These are phyloP conservation scores for Ogataea haglerorum DNA, from an alignment of 805 yeast species.

Conservation along the genomic window DNA sequence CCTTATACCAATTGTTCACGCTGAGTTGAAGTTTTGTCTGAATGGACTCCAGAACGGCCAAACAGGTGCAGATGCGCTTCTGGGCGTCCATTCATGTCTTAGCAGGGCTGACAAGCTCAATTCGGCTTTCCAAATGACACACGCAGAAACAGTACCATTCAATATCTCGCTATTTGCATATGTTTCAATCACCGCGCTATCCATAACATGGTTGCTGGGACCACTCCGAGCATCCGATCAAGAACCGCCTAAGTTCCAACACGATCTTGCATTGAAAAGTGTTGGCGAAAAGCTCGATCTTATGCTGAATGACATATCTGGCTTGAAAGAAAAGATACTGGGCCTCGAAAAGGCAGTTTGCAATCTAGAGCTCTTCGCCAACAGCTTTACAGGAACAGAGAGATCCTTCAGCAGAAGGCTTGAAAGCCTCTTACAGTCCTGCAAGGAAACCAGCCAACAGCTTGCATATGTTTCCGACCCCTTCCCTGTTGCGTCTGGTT, in stretches of 20 bases:
- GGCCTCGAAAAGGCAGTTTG: constrained; percentile 17
- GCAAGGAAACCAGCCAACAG: constrained; percentile 1
- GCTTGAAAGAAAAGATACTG: constrained; percentile 17
- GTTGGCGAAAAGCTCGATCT: background rate
- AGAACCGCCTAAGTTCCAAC: background rate
- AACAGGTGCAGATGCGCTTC: constrained; percentile 9
- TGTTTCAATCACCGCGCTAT: background rate
- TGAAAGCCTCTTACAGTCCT: constrained; percentile 2
- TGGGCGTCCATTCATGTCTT: constrained; percentile 18
- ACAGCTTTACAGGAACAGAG: constrained; percentile 8
- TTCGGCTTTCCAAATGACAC: constrained; percentile 2
- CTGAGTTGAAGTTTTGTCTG: constrained; percentile 17
- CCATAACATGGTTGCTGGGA: background rate
- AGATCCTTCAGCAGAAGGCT: constrained; percentile 5
- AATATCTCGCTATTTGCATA: constrained; percentile 1
- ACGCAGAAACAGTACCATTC: background rate
- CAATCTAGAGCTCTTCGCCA: constrained; percentile 16
- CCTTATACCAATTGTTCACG: constrained; percentile 13
- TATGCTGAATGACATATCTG: constrained; percentile 11
- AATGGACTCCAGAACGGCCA: constrained; percentile 4
- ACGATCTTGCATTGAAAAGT: background rate
- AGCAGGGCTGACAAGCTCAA: constrained; percentile 16
- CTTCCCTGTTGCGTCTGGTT: constrained; percentile 2
- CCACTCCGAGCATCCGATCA: background rate
- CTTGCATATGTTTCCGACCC: constrained; percentile 1